These are phyloP conservation scores for Lichtheimia ornata DNA, from an alignment of 371 early-diverging fungal genomes.

Conservation along the genomic window DNA sequence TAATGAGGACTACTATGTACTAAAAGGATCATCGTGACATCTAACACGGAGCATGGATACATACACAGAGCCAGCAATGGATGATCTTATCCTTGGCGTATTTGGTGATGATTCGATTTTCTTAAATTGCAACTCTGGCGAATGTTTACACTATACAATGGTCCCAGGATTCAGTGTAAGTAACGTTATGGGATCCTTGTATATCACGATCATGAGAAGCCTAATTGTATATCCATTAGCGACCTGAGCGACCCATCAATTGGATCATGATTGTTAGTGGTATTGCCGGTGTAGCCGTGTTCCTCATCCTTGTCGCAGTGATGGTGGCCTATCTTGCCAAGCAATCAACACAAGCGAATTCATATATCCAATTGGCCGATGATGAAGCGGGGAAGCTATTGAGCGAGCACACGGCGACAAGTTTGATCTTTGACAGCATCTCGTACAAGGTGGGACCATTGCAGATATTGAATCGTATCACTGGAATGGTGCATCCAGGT, in stretches of 20 bases:
- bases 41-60: background rate
- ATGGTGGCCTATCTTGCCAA: slow-evolving; percentile 46
- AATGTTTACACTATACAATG: slow-evolving; percentile 87
- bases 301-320: slow-evolving; percentile 49
- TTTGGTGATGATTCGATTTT: slow-evolving; percentile 80
- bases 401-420: slow-evolving; percentile 71
- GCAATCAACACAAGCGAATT: slow-evolving; percentile 26
- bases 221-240: slow-evolving; percentile 9
- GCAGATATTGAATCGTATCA: slow-evolving; percentile 62
- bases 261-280: slow-evolving; percentile 63
- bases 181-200: no score
- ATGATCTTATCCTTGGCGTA: slow-evolving; percentile 65
- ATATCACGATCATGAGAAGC: background rate
- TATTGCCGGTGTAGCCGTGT: slow-evolving; percentile 57
- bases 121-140: slow-evolving; percentile 70
- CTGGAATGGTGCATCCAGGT: slow-evolving; percentile 79
- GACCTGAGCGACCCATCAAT: slow-evolving; percentile 59
- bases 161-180: slow-evolving; percentile 75
- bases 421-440: slow-evolving; percentile 68
- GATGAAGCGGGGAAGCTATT: slow-evolving; percentile 71
- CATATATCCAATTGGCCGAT: slow-evolving; percentile 50
- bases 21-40: background rate
- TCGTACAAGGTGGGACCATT: slow-evolving; percentile 58
- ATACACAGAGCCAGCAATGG: slow-evolving; percentile 66
- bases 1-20: slow-evolving; percentile 9